Evolutionary conservation across 768 basidiomycete genomes (phyloP).

Genomic region (Glaciozyma antarctica): DNA sequence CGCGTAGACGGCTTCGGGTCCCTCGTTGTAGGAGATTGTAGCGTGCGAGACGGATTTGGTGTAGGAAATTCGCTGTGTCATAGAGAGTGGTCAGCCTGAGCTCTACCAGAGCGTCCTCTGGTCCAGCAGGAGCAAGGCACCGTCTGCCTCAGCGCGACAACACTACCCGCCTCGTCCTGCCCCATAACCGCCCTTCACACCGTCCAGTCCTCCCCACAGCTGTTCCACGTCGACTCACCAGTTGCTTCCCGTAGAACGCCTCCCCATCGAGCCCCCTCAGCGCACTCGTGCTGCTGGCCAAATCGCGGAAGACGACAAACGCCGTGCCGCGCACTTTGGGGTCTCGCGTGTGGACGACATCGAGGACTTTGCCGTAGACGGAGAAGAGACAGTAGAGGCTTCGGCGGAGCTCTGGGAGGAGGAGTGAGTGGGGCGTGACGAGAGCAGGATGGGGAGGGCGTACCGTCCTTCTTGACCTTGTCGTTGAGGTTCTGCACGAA

Average conservation of each 20-base stretch:
- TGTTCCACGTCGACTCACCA: slow-evolving; percentile 9
- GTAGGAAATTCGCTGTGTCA: slow-evolving; percentile 71
- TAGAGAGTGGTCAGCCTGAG: neutral
- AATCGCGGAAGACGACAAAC: slow-evolving; percentile 89
- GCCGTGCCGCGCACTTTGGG: slow-evolving; percentile 85
- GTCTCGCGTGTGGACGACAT: slow-evolving; percentile 79
- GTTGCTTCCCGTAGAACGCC: slow-evolving; percentile 39
- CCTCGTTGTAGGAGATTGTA: slow-evolving; percentile 63
- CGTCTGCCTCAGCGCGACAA: neutral
- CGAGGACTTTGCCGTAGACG: slow-evolving; percentile 85
- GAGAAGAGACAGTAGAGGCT: slow-evolving; percentile 84
- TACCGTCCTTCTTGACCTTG: slow-evolving; percentile 9
- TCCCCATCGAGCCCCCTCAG: slow-evolving; percentile 89
- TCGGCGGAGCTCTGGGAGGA: slow-evolving; percentile 53
- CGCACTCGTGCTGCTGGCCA: slow-evolving; percentile 80
- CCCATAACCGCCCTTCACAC: neutral
- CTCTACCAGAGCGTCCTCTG: neutral
- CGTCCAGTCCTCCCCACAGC: no score
- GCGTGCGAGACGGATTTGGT: slow-evolving; percentile 83
- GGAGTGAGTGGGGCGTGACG: neutral
- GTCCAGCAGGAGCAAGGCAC: neutral
- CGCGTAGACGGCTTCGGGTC: slow-evolving; percentile 39
- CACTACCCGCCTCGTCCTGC: neutral
- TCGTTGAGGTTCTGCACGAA: slow-evolving; percentile 2
- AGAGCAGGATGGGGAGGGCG: neutral